Evolutionary conservation across 1,139 yeast species (phyloP), one percentile per base, ranked within the genome.

Genomic region (Candida sanyaensis): DNA sequence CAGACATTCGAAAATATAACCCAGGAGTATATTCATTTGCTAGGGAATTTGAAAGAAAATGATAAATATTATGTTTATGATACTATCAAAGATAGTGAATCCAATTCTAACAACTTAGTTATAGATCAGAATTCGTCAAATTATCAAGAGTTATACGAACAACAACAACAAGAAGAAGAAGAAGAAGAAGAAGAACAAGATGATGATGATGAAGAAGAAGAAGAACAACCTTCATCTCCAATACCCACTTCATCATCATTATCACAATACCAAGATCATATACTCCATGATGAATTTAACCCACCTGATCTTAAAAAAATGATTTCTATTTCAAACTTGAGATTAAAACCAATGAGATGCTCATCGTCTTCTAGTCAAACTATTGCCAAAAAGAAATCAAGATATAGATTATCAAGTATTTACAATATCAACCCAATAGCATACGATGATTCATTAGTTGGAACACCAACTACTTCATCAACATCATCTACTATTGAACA

Each of bases 1-100:
- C 62, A 78, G 66, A 76, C 83, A 1, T 70, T 79, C 51, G 80
- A 76, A 43, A 80, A 78, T 50, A 58, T 84, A 42, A 62, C 69
- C 34, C 60, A 67, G 40, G 88, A 83, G 57, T 81, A 67, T 51
- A 58, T 63, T n/a, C 73, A 68, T 49, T 53, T 80, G 12, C 63
- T 55, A 47, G 44, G 42, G 23, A 56, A 57, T 30, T 55, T 52
- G 30, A 37, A 23, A n/a, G 41, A 10, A 4, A 49, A 51, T 46
- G 51, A 49, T 23, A 21, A 37, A 6, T 39, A 41, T 34, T 28
- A 27, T 30, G 23, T 26, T 2, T 47, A 55, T 8, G 55, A 62
- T 2, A 17, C 21, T 17, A 17, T 17, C 21, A 17, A 17, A 17
- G 21, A 17, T 3, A 2, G 2, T 3, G 21, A 17, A 17, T 3